Evolutionary conservation across 306 rosid species (phyloP).

Genomic region (Lupinus albus): DNA sequence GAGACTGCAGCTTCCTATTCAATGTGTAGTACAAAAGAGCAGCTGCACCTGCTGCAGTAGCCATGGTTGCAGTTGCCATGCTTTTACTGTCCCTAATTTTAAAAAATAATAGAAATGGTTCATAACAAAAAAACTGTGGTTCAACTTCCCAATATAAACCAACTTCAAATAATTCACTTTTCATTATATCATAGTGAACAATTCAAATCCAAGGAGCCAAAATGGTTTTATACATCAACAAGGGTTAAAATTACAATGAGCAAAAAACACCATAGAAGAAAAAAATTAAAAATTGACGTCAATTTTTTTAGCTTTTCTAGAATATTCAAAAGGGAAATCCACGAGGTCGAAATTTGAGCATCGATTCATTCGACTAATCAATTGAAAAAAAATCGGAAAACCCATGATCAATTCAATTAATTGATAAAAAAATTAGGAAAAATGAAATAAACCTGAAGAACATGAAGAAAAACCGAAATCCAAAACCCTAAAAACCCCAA

Average conservation of each 20-base stretch:
- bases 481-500: constrained; percentile 53
- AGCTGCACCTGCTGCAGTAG: constrained; percentile 98
- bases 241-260: constrained; percentile 1
- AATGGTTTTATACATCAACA: constrained; percentile 1
- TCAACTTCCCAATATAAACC: neutral
- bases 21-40: constrained; percentile 87
- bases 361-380: constrained; percentile 6
- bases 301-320: constrained; percentile 9
- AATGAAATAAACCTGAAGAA: neutral
- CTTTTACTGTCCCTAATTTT: constrained; percentile 46
- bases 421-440: neutral
- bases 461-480: constrained; percentile 36
- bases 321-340: neutral
- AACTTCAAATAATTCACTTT: constrained; percentile 24
- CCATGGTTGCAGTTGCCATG: constrained; percentile 99
- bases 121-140: constrained; percentile 26
- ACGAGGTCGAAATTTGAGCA: neutral
- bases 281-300: neutral
- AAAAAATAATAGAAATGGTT: constrained; percentile 21
- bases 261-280: neutral
- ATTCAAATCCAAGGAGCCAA: constrained; percentile 5
- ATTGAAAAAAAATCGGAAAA: neutral
- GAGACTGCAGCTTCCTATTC: constrained; percentile 64
- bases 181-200: constrained; percentile 7
- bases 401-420: neutral